Evolutionary conservation across 805 yeast genomes (phyloP), one percentile per base, ranked within the genome.

Genomic region (Suhomyces kilbournensis): DNA sequence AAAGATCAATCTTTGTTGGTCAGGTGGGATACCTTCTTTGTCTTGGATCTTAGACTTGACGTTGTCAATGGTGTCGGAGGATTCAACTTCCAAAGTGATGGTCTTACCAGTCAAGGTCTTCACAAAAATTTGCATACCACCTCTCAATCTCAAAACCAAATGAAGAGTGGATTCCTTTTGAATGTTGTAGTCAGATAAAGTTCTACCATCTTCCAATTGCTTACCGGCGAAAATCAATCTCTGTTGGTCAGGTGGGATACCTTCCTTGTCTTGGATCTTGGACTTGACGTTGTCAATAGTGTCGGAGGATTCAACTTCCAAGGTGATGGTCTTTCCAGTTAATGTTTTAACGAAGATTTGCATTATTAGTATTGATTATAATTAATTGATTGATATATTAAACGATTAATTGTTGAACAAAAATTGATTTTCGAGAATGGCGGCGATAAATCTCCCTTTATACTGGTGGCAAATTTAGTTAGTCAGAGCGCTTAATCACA

Each of bases 221-320:
- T 93, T 93, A 84, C 99, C 99, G 74, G 98, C 98, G 73, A 93
- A 93, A 85, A 93, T 93, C 73, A 93, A 88, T 84, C 99, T 90
- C 83, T 93, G 98, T 80, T 93, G 98, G 80, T 93, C 97, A 71
- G 98, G 97, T 77, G 98, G 98, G 67, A 93, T 93, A 76, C 97
- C 97, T 80, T 92, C 98, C 85, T 92, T 92, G 86, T 93, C 96
- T 82, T 90, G 96, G 79, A 91, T 92, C 86, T 92, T 92, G 75
- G 97, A 85, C 85, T 91, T 91, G 85, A 91, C 97, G 73, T 91
- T 91, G 88, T 91, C 97, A 80, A 91, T 91, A 74, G 97, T 90
- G 87, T 91, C 97, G 69, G 96, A 89, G 67, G 97, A 90, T 86
- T 91, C 97, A 75, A 91, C 97, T 85, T 91, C 97, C 72, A 91